Evolutionary conservation across 257 asterid species (phyloP), one percentile per base, ranked within the genome.

Genomic region (Striga asiatica): DNA sequence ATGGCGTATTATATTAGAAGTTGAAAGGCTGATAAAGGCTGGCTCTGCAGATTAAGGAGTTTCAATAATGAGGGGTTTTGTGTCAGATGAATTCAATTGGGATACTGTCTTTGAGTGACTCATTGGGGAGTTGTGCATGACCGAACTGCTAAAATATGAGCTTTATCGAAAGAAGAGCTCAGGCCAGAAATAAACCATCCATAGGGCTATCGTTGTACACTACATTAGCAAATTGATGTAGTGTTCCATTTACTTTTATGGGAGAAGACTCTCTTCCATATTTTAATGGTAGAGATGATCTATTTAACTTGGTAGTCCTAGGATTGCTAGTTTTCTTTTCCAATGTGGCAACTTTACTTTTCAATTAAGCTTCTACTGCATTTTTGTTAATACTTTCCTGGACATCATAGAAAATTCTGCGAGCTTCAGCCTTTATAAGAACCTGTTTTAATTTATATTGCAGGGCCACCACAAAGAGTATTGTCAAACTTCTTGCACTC

Each of bases 381-480:
- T 50, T 22, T 54, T 23, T 8, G 54, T 52, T 25, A 46, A 41
- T 50, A 23, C 52, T 56, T 38, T 31, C 45, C 11, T 23, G 34
- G 24, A 18, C 50, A 43, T 37, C 37, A 11, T 37, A 20, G 49
- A 37, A 22, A 12, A 37, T 6, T 18, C 63, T 17, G 23, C 28
- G 56, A 20, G 13, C 58, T 43, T 65, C 22, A 56, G 54, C 38
- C 16, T 61, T 72, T 48, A 19, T 69, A 48, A 66, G 43, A 3
- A 49, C 13, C 59, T 62, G 50, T 60, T 42, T 43, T 16, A 1
- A 70, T 55, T 74, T 54, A 2, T 56, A 50, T 54, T 66, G 71
- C 88, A 92, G 99, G 99, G 34, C 95, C 99, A 24, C 99, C 97
- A 47, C 99, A 92, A 66, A 85, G 83, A 82, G 95, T 92, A 24